These are phyloP conservation scores for Dictyostelium citrinum DNA, from an alignment of 78 protist species.

Conservation along the genomic window DNA sequence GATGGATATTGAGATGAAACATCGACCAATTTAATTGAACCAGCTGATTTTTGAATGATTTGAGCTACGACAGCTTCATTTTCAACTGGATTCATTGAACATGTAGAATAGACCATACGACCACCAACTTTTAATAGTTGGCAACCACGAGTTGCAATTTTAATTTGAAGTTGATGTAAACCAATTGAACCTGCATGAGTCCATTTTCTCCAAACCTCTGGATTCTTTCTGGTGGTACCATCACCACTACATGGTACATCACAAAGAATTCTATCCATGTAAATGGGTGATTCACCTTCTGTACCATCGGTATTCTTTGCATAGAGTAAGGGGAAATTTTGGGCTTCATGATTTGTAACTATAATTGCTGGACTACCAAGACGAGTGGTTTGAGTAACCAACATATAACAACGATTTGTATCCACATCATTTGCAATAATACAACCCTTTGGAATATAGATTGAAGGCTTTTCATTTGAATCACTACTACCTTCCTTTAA, in stretches of 20 bases:
- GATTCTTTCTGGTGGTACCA: slow-evolving; percentile 98
- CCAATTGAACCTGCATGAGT: not conserved
- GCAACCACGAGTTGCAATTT: slow-evolving; percentile 87
- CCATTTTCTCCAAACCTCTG: slow-evolving; percentile 93
- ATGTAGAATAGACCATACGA: slow-evolving; percentile 97
- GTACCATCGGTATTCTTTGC: not conserved
- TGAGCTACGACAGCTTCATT: slow-evolving; percentile 98
- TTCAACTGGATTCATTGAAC: slow-evolving; percentile 98
- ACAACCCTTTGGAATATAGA: slow-evolving; percentile 14
- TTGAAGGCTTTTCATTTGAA: not conserved
- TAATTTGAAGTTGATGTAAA: slow-evolving; percentile 90
- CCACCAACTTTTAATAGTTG: slow-evolving; percentile 93
- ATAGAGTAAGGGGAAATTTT: slow-evolving; percentile 59
- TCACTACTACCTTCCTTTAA: not conserved
- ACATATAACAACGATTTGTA: slow-evolving; percentile 91
- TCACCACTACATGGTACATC: slow-evolving; percentile 99
- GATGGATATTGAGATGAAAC: slow-evolving; percentile 66
- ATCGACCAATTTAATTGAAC: slow-evolving; percentile 89
- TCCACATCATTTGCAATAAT: slow-evolving; percentile 98
- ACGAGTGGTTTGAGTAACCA: slow-evolving; percentile 90
- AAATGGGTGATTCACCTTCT: slow-evolving; percentile 27
- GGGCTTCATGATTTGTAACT: slow-evolving; percentile 93
- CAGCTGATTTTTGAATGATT: slow-evolving; percentile 63
- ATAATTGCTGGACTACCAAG: slow-evolving; percentile 80
- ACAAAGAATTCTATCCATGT: slow-evolving; percentile 92